These are phyloP conservation scores for Leccinum arenicola DNA, from an alignment of 768 basidiomycete species.

Conservation along the genomic window DNA sequence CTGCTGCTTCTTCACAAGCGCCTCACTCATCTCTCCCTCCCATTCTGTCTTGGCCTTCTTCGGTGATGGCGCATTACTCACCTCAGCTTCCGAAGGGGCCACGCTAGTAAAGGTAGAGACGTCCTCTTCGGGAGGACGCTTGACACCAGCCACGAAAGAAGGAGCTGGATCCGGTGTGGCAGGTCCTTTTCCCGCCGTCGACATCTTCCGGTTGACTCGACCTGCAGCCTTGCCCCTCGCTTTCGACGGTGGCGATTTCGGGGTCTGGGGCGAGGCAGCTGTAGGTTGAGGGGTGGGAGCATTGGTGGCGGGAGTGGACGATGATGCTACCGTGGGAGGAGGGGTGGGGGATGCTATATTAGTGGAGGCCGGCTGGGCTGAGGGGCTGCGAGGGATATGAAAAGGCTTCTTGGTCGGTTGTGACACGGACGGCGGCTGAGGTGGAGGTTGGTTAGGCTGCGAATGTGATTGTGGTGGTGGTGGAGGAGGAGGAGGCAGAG, in stretches of 20 bases:
- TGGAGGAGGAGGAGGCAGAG: neutral
- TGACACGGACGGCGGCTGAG: conserved; percentile 5
- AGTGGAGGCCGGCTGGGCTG: conserved; percentile 12
- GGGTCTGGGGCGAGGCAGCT: conserved; percentile 59
- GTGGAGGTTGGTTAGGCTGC: conserved; percentile 9
- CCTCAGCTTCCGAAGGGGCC: conserved; percentile 32
- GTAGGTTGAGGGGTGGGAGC: conserved; percentile 38
- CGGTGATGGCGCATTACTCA: conserved; percentile 57
- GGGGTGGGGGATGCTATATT: conserved; percentile 38
- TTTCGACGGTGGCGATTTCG: conserved; percentile 71
- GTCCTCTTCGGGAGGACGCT: conserved; percentile 36
- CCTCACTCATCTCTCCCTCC: conserved; percentile 58
- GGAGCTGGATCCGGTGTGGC: conserved; percentile 36
- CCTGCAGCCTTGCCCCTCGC: conserved; percentile 38
- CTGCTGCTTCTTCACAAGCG: conserved; percentile 39
- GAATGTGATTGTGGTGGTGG: conserved; percentile 8
- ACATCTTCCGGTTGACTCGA: conserved; percentile 28
- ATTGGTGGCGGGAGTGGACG: conserved; percentile 50
- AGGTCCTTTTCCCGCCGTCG: conserved; percentile 31
- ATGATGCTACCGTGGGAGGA: conserved; percentile 40
- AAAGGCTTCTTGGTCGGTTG: conserved; percentile 18
- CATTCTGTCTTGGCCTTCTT: conserved; percentile 73
- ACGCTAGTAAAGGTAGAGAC: conserved; percentile 25
- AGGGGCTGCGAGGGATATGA: conserved; percentile 23
- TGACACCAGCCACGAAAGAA: conserved; percentile 28